These are phyloP conservation scores for Salvia miltiorrhiza DNA, from an alignment of 257 asterid species.

Conservation along the genomic window DNA sequence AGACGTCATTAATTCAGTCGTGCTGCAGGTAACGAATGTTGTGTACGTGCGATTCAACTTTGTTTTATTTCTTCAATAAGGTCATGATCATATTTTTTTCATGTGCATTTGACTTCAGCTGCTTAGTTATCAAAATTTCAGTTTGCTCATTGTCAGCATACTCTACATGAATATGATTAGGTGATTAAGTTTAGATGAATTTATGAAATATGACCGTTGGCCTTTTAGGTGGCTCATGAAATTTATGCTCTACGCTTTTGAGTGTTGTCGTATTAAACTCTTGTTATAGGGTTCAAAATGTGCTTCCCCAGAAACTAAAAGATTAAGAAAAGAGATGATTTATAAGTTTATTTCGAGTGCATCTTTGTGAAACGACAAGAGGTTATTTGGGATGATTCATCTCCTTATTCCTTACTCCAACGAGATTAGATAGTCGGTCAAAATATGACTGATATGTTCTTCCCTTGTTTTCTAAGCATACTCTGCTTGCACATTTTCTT, in stretches of 20 bases:
- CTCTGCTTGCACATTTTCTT: constrained; percentile 5
- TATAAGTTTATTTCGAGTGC: neutral
- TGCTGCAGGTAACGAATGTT: constrained; percentile 70
- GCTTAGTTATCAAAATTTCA: no score
- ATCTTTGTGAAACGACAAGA: neutral
- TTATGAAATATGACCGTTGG: neutral
- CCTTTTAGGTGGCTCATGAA: neutral
- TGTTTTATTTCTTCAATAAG: neutral
- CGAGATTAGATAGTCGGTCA: neutral
- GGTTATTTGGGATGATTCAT: neutral
- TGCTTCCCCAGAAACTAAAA: neutral
- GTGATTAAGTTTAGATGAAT: neutral
- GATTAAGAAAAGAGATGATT: neutral
- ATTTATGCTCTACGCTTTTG: no score
- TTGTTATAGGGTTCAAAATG: neutral
- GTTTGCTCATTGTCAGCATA: no score
- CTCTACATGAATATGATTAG: no score
- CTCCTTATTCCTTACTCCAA: neutral
- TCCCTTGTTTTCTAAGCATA: neutral
- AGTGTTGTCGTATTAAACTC: neutral
- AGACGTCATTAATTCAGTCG: constrained; percentile 87
- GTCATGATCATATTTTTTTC: neutral
- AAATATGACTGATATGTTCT: neutral
- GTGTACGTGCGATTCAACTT: neutral
- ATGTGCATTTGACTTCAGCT: neutral